Percentiles rank a stretch among this genome's conserved stretches.
Conservation (phyloP, 2,329 filamentous ascomycete species). For the Apiospora koreana region DNA sequence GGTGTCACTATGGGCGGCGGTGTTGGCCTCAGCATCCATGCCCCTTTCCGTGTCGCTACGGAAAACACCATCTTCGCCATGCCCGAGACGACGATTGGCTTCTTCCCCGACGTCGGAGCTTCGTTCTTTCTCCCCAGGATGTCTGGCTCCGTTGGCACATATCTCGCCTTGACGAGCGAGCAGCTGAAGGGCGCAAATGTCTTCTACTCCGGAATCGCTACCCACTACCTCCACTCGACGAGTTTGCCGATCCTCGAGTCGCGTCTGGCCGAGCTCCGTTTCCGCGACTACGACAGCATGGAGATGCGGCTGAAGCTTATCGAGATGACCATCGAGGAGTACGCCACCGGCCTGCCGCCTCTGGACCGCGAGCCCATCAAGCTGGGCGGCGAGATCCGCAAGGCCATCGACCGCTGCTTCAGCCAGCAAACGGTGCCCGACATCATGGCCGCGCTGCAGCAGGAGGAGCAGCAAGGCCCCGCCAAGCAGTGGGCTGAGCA, state of each 20-base stretch:
- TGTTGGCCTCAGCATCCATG: slow-evolving; percentile 90
- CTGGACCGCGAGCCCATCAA: slow-evolving; percentile 63
- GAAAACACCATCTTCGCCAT: slow-evolving; percentile 96
- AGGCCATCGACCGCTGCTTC: slow-evolving; percentile 85
- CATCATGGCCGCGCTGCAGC: slow-evolving; percentile 69
- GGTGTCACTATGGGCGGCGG: slow-evolving; percentile 98
- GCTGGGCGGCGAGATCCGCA: slow-evolving; percentile 69
- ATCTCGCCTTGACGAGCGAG: slow-evolving; percentile 89
- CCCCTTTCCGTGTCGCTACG: slow-evolving; percentile 93
- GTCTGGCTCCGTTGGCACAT: slow-evolving; percentile 84
- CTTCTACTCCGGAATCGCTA: slow-evolving; percentile 89
- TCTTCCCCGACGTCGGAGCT: slow-evolving; percentile 97
- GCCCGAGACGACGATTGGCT: slow-evolving; percentile 97
- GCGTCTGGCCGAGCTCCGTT: slow-evolving; percentile 85
- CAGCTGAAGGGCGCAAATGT: slow-evolving; percentile 79
- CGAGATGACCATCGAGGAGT: slow-evolving; percentile 90
- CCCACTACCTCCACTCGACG: slow-evolving; percentile 93
- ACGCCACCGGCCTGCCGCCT: slow-evolving; percentile 76
- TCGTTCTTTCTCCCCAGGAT: slow-evolving; percentile 94
- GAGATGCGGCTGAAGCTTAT: slow-evolving; percentile 69
- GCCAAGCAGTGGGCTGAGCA: slow-evolving; percentile 75
- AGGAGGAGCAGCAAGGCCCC: slow-evolving; percentile 50
- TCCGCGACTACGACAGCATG: slow-evolving; percentile 73
- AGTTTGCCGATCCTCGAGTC: slow-evolving; percentile 78
- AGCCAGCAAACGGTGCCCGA: slow-evolving; percentile 64